Evolutionary conservation across 345 rosid genomes (phyloP).

Genomic region (Adansonia digitata): DNA sequence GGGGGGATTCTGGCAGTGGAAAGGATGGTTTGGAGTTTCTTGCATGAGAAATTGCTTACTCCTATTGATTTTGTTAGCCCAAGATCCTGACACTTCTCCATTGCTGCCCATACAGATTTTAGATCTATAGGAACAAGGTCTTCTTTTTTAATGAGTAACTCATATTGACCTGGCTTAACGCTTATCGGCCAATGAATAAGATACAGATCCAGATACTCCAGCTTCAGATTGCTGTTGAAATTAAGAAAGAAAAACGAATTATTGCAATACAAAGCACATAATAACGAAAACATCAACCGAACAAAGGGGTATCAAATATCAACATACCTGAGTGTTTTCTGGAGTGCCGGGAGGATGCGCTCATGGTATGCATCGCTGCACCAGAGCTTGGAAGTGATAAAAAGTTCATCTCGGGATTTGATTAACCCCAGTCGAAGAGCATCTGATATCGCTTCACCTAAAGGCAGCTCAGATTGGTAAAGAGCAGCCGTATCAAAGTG

Average conservation of each 20-base stretch:
- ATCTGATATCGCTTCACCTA: too few relatives aligned
- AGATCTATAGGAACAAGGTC: slow-evolving; percentile 21
- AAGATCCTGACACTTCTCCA: slow-evolving; percentile 35
- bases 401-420: slow-evolving; percentile 29
- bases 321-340: slow-evolving; percentile 20
- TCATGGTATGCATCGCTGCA: too few relatives aligned
- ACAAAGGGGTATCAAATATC: too few relatives aligned
- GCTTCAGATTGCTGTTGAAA: slow-evolving; percentile 20
- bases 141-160: slow-evolving; percentile 13
- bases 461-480: slow-evolving; percentile 29
- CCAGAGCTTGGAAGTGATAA: slow-evolving; percentile 40
- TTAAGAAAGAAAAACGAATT: too few relatives aligned
- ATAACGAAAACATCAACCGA: too few relatives aligned
- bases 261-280: too few relatives aligned
- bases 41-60: slow-evolving; percentile 34
- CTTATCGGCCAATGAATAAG: slow-evolving; percentile 31
- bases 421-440: slow-evolving; percentile 29
- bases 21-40: slow-evolving; percentile 30
- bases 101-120: slow-evolving; percentile 36
- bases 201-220: slow-evolving; percentile 34
- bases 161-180: neutral
- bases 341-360: slow-evolving; percentile 26
- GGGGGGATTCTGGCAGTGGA: slow-evolving; percentile 29
- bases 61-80: slow-evolving; percentile 36
- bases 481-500: slow-evolving; percentile 39